Evolutionary conservation across 768 basidiomycete genomes (phyloP).

Genomic region (Filobasidium wieringae): DNA sequence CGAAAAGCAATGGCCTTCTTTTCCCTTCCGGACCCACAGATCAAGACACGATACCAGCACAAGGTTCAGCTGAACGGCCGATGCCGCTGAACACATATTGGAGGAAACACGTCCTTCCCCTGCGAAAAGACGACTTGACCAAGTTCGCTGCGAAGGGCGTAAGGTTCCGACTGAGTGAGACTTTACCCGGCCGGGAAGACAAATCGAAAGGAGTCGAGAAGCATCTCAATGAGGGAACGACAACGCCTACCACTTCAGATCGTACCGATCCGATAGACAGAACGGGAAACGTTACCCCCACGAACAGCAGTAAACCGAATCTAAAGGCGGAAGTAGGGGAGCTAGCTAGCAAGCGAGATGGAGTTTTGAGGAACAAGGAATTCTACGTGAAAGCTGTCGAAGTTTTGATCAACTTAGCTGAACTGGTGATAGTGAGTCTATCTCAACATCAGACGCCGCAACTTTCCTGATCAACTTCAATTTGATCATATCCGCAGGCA

Average conservation of each 20-base stretch:
- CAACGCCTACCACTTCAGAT: too few species aligned
- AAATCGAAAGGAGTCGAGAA: too few species aligned
- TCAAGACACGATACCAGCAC: neutral
- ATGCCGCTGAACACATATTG: neutral
- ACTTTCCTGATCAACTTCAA: neutral
- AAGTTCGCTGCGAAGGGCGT: neutral
- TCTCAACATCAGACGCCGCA: neutral
- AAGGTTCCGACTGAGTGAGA: neutral
- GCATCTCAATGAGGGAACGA: too few species aligned
- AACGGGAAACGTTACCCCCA: too few species aligned
- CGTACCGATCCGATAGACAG: too few species aligned
- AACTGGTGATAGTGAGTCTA: slow-evolving; percentile 1
- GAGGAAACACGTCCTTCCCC: neutral
- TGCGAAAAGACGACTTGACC: neutral
- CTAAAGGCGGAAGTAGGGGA: too few species aligned
- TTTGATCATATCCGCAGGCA: neutral
- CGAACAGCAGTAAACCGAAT: too few species aligned
- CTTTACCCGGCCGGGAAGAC: too few species aligned
- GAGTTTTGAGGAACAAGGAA: too few species aligned
- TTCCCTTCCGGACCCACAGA: neutral
- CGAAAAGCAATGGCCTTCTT: neutral
- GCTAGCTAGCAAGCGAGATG: too few species aligned
- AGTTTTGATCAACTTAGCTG: slow-evolving; percentile 6
- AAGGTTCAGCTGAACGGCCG: neutral
- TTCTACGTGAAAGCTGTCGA: slow-evolving; percentile 3